Conservation (phyloP, 176 grass and related monocot genomes). For the Zoysia pacifica region DNA sequence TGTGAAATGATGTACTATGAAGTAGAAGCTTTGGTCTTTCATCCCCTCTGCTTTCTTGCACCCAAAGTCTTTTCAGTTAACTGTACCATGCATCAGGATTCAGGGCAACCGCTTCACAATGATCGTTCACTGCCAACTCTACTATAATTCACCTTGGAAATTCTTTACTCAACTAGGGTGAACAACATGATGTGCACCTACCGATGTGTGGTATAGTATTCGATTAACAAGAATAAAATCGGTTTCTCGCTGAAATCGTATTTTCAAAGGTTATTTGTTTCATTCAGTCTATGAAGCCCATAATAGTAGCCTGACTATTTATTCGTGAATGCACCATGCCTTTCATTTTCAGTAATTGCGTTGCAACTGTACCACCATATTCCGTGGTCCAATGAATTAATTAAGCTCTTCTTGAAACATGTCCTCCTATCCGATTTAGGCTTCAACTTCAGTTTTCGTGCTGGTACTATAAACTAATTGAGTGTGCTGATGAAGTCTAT, state of each 20-base stretch:
- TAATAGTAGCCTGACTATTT: background rate
- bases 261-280: background rate
- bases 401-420: slow-evolving; percentile 2
- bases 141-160: background rate
- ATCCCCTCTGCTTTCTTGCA: slow-evolving; percentile 6
- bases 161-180: background rate
- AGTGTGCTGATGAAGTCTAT: background rate
- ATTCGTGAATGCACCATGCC: background rate
- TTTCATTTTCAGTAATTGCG: slow-evolving; percentile 3
- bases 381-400: slow-evolving; percentile 13
- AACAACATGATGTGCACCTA: background rate
- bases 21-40: slow-evolving; percentile 5
- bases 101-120: background rate
- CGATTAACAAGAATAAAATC: background rate
- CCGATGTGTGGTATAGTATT: background rate
- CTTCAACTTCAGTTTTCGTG: slow-evolving; percentile 20
- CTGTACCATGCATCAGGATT: background rate
- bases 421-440: slow-evolving; percentile 1
- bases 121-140: background rate
- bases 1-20: slow-evolving; percentile 16
- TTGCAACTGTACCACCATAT: background rate
- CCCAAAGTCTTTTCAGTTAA: slow-evolving; percentile 22
- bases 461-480: background rate
- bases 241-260: background rate
- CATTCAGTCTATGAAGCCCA: background rate